Base-by-base conservation (phyloP, 2,329 filamentous ascomycete species). In the Cytospora chrysosperma region DNA sequence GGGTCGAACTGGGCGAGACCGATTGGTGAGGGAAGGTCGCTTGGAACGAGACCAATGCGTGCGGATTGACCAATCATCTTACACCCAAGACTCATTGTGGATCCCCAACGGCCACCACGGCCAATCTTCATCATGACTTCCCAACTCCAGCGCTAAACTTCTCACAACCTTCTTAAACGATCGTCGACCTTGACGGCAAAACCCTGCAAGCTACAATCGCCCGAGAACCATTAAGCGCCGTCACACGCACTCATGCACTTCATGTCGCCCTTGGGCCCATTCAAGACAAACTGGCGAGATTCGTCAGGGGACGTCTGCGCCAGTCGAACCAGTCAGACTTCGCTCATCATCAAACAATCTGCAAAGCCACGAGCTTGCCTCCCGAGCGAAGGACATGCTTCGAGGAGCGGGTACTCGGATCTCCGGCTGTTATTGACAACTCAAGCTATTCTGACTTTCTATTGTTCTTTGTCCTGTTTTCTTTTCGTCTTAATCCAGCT, bases 241-340 rank as follows among this genome's bases (percentile, higher is more conserved):
- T 61, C 57, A 51, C 50, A 54, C 21, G 53, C 37, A 60, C 43
- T 17, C 47, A 57, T 56, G 30, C 52, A 40, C 37, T 40, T n/a
- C 17, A 26, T 40, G 37, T n/a, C 52, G 32, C 51, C 47, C 26
- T 32, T 55, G 57, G 40, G 40, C 51, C 40, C 52, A 56, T 59
- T 54, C 56, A 61, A n/a, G 40, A 26, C 21, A 56, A 34, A 55
- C 30, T 65, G 64, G 64, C 64, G 64, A 65, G 61, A 61, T 64
- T 63, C 57, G 57, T 57, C 47, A 49, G 37, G 61, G 50, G 61
- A 49, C 57, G 53, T 59, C 37, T 63, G 64, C 64, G 64, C 64
- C 64, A 64, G 64, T 59, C 61, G 58, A 21, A 28, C 64, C 64
- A 65, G 61, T 65, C 61, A 64, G 26, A 58, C 50, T 21, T 32